Base-by-base conservation (phyloP, 2,329 filamentous ascomycete genomes). In the Zymoseptoria pseudotritici region DNA sequence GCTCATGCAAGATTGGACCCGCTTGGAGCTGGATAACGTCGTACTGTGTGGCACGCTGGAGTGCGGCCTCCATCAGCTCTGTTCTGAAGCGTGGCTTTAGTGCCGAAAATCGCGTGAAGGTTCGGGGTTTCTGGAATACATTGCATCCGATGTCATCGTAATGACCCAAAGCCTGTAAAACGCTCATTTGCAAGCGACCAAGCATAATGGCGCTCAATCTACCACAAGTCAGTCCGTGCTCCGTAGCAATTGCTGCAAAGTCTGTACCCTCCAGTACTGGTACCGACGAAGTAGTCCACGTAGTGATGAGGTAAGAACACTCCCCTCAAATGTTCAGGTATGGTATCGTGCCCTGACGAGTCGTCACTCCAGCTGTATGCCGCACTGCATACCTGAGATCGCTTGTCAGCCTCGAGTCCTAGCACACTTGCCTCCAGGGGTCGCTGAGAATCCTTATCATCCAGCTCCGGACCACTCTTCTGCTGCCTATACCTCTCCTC, bases 141-240 rank as follows among this genome's bases (percentile, higher is more conserved):
- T 60, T 21, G 19, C 53, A 53, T 21, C 62, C 64, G 7, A 65
- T 57, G 3, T 56, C 42, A 9, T 61, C 26, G 51, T 66, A 68
- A 5, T 63, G 52, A 2, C 22, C 17, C 10, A 65, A 29, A 7
- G 62, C 64, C n/a, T 58, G 24, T 5, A 60, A 42, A 2, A 68
- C 56, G 3, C 49, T 50, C 66, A 68, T 64, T 50, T 61, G 54
- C 29, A 68, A 52, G 3, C 66, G 58, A 20, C 64, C 65, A 8
- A 69, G 54, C 66, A 67, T 67, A 46, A 67, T 67, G 10, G 65
- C 66, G 46, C 60, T 67, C 10, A 67, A 51, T 4, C 57, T 61
- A 19, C 52, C 21, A 10, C 6, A 10, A 21, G 17, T 50, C 11
- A 17, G 51, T 46, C 13, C 19, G 11, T 42, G 8, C 17, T 13